These are phyloP conservation scores for Xylariaceae sp. DNA, from an alignment of 2,329 filamentous ascomycete species.

Conservation along the genomic window DNA sequence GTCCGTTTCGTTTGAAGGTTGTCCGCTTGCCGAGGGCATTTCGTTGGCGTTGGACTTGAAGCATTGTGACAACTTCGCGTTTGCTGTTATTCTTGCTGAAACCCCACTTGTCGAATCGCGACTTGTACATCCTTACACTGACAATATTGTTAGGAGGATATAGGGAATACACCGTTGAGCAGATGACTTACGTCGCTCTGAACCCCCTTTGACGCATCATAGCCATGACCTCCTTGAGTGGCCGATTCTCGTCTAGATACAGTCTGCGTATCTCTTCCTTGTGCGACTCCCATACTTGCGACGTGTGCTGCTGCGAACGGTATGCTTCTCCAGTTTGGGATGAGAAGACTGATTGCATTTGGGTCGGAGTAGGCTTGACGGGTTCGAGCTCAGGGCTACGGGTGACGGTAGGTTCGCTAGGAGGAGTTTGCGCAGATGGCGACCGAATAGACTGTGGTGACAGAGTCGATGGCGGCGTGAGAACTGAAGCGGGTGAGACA, in stretches of 20 bases:
- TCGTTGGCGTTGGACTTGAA: constrained; percentile 60
- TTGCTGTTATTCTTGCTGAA: constrained; percentile 63
- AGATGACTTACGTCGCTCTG: constrained; percentile 52
- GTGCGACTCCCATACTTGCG: constrained; percentile 52
- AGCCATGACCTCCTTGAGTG: constrained; percentile 59
- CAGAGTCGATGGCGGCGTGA: constrained; percentile 24
- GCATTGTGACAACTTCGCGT: constrained; percentile 57
- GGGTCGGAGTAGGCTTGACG: constrained; percentile 32
- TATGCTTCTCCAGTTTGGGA: constrained; percentile 42
- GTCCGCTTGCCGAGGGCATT: constrained; percentile 61
- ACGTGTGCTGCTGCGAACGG: constrained; percentile 40
- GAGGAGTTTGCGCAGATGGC: constrained; percentile 29
- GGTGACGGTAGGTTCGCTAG: constrained; percentile 25
- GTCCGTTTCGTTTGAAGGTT: constrained; percentile 59
- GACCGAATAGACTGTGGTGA: constrained; percentile 35
- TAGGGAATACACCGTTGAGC: constrained; percentile 5
- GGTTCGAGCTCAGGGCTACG: constrained; percentile 32
- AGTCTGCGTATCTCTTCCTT: constrained; percentile 54
- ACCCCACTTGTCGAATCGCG: constrained; percentile 61
- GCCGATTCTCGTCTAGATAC: constrained; percentile 57
- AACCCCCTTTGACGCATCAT: constrained; percentile 59
- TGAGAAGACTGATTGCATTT: constrained; percentile 41
- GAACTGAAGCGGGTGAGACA: constrained; percentile 27
- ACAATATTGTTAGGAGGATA: constrained; percentile 28
- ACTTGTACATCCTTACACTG: constrained; percentile 63